Evolutionary conservation across 192 early-diverging fungal genomes (phyloP).

Genomic region (Podila minutissima): DNA sequence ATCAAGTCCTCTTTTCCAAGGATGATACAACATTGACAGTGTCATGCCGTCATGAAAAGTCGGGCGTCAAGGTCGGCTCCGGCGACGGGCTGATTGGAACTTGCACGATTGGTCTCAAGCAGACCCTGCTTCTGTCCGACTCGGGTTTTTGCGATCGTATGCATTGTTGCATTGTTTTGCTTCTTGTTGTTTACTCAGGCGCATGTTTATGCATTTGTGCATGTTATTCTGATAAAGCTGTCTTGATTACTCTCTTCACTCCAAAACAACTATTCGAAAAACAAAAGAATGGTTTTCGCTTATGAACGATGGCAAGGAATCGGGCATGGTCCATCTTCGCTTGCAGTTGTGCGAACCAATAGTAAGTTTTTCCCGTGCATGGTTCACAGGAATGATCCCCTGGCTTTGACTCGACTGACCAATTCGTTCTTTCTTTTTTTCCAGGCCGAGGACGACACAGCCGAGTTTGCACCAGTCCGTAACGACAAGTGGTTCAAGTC

Average conservation of each 20-base stretch:
- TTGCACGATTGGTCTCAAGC: conserved; percentile 42
- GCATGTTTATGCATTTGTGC: too few relatives aligned
- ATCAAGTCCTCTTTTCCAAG: conserved; percentile 6
- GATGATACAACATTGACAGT: conserved; percentile 30
- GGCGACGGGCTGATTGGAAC: conserved; percentile 41
- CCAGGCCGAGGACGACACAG: conserved; percentile 15
- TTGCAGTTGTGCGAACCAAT: conserved; percentile 26
- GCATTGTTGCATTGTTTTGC: not conserved
- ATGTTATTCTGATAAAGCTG: not conserved
- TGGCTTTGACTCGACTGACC: not conserved
- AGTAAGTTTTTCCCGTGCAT: conserved; percentile 14
- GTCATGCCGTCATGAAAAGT: conserved; percentile 30
- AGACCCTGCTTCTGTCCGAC: conserved; percentile 13
- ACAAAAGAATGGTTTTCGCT: conserved; percentile 37
- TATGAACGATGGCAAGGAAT: conserved; percentile 25
- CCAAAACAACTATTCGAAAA: not conserved
- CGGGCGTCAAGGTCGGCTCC: conserved; percentile 35
- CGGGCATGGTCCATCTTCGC: conserved; percentile 35
- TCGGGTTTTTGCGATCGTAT: conserved; percentile 24
- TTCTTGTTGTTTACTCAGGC: not conserved
- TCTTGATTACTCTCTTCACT: not conserved
- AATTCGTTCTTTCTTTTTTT: not conserved
- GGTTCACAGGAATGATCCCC: not conserved
- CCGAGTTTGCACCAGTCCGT: conserved; percentile 18
- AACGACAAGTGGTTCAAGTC: conserved; percentile 16